Base-by-base conservation (phyloP, 371 early-diverging fungal species). In the Mortierella sp. region DNA sequence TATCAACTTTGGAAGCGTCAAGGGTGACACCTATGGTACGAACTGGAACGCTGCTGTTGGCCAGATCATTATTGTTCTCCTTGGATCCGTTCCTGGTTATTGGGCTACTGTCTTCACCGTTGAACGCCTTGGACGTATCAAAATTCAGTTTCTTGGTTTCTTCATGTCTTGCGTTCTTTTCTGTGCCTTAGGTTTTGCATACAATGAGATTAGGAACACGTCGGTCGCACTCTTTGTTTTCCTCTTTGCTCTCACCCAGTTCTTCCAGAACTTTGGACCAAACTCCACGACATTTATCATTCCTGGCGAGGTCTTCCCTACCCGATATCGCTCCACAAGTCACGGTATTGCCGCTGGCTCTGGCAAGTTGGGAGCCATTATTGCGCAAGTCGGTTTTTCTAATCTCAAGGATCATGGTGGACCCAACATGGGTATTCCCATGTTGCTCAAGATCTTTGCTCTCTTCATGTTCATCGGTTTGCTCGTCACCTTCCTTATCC, bases 231-330 rank as follows among this genome's bases (percentile, higher is more conserved):
- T 89, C 19, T 95, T 95, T 83, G 84, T 94, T 34, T 86, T 90
- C 37, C 83, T 95, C 62, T 93, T 91, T 78, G 91, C 93, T 13
- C 78, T 92, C 45, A 93, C 94, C 9, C 93, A 94, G 82, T 88
- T 96, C 85, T 96, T 96, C 87, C 93, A 93, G 88, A 94, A 96
- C 87, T 94, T 92, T 83, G 95, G 95, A 37, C 95, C 96, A 66
- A 96, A 96, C 85, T 76, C 93, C 10, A 96, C 96, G 35, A 95
- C 96, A 49, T 96, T 95, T 58, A 89, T 94, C 68, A 86, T 94
- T 58, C 95, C 96, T 61, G 92, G 93, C 70, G 96, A 96, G 85
- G 87, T 89, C 58, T 96, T 92, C 88, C 96, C 96, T 19, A 96
- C 96, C 29, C 91, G 93, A 29, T 93, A 91, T 85, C 88, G 95